phyloP scores from a whole-genome alignment of 2,329 filamentous ascomycete genomes.

The Hysterium pulicare region DNA sequence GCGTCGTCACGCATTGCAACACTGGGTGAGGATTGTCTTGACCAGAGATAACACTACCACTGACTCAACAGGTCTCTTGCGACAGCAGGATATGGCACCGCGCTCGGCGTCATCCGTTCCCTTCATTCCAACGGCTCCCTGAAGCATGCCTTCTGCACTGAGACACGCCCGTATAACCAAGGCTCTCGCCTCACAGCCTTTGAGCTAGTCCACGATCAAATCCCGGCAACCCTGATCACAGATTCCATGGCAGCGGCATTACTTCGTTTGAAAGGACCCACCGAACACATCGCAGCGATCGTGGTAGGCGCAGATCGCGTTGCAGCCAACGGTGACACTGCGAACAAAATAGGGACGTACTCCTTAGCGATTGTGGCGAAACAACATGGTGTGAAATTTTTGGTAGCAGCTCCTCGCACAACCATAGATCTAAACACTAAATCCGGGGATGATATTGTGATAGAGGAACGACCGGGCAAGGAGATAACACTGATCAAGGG shows the following conservation, averaged over 20 bases:
- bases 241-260: constrained; percentile 95
- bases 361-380: constrained; percentile 84
- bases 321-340: constrained; percentile 93
- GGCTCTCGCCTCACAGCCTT: constrained; percentile 92
- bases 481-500: constrained; percentile 86
- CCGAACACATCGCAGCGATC: constrained; percentile 74
- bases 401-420: constrained; percentile 91
- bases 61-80: constrained; percentile 66
- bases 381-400: constrained; percentile 86
- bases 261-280: constrained; percentile 59
- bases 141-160: constrained; percentile 87
- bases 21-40: constrained; percentile 61
- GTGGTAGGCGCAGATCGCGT: constrained; percentile 95
- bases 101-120: constrained; percentile 87
- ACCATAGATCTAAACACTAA: constrained; percentile 84
- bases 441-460: constrained; percentile 76
- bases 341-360: constrained; percentile 98
- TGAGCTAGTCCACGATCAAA: constrained; percentile 89
- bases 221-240: constrained; percentile 87
- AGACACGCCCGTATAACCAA: constrained; percentile 97
- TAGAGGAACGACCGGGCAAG: constrained; percentile 77
- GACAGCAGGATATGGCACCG: constrained; percentile 96
- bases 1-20: constrained; percentile 97
- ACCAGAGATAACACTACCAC: not conserved
- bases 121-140: constrained; percentile 65